Evolutionary conservation across 257 asterid species (phyloP), one percentile per base, ranked within the genome.

Genomic region (Osmanthus fragrans): DNA sequence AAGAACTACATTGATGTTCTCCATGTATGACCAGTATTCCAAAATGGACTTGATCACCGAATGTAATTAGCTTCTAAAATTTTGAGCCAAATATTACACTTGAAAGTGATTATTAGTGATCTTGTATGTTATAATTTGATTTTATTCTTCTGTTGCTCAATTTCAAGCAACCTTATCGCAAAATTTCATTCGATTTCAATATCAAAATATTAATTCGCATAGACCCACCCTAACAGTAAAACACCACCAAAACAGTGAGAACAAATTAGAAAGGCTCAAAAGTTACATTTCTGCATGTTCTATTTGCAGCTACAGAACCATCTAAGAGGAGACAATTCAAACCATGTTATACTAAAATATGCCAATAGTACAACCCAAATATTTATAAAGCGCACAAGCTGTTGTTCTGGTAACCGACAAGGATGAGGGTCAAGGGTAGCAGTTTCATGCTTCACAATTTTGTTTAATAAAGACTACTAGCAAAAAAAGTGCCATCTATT

Each of bases 361-460:
- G 34, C 47, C 27, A 11, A 72, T 36, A 85, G 71, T 60, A 51
- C 80, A 79, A 81, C 78, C 65, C 63, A 77, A 79, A 30, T 56
- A 49, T 29, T 16, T 12, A 47, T 37, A 4, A 67, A 39, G 29
- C 12, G 13, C 66, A 23, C 66, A 58, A 58, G 16, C 2, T 6
- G 23, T 56, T 23, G 7, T 36, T 73, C 51, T 69, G 34, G 23
- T n/a, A 21, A 58, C 66, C 32, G 13, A 58, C 29, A 8, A 23
- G 66, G 30, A 32, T 58, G 29, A 58, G 5, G 13, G 66, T 58
- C 66, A 58, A 58, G 25, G 66, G 15, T 21, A 58, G 30, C 66
- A 58, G 66, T 58, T 58, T 58, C 10, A 21, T n/a, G 32, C 32
- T 27, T 63, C 32, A 54, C 64, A 25, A 13, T 23, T 63, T 63